phyloP scores from a whole-genome alignment of 1,284 basidiomycete genomes.

The Cryptococcus amylolentus region DNA sequence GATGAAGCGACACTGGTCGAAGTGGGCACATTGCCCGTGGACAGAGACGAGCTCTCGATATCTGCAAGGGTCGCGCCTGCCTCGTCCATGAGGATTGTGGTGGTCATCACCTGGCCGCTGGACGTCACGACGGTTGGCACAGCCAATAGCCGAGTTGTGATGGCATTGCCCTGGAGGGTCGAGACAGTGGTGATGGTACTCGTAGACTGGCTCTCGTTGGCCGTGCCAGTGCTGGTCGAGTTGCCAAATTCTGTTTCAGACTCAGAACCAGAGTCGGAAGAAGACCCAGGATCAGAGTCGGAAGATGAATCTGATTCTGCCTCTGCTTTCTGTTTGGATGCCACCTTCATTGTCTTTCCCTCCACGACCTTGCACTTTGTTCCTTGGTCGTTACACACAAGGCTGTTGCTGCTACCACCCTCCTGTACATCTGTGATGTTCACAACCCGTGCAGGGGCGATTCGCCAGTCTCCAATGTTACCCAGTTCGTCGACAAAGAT shows the following conservation, averaged over 20 bases:
- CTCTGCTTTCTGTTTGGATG: not conserved
- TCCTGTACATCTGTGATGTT: not conserved
- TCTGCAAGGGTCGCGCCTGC: not conserved
- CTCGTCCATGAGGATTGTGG: slow-evolving; percentile 2
- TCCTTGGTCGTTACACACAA: slow-evolving; percentile 3
- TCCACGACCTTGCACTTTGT: slow-evolving; percentile 1
- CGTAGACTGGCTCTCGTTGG: not conserved
- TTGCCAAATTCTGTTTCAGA: not conserved
- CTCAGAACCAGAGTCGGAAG: too few species aligned
- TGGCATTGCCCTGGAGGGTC: not conserved
- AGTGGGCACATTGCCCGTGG: not conserved
- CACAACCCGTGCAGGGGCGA: slow-evolving; percentile 4
- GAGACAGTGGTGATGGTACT: slow-evolving; percentile 1
- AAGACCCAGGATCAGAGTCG: too few species aligned
- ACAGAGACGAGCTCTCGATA: not conserved
- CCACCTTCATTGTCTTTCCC: slow-evolving; percentile 1
- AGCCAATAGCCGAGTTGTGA: slow-evolving; percentile 2
- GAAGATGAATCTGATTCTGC: too few species aligned
- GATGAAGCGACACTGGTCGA: too few species aligned
- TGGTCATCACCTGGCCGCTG: not conserved
- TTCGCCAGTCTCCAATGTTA: slow-evolving; percentile 7
- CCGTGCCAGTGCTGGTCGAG: not conserved
- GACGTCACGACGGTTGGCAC: slow-evolving; percentile 3
- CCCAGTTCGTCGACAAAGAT: slow-evolving; percentile 10
- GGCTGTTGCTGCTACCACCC: not conserved